Evolutionary conservation across 306 rosid species (phyloP).

Genomic region (Ceratonia siliqua): DNA sequence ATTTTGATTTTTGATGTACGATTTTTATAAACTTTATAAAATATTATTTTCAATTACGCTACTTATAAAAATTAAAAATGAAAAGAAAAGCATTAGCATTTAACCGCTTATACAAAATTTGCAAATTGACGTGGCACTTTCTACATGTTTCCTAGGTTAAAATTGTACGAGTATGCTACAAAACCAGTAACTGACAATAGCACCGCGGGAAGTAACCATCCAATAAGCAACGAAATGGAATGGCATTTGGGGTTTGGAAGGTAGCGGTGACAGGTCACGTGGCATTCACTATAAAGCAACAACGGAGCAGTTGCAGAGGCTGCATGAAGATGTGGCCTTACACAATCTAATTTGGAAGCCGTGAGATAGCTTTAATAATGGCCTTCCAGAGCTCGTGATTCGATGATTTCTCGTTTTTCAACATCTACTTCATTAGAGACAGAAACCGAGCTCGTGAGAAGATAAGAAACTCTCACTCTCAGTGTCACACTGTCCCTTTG

Average conservation of each 20-base stretch:
- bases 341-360: neutral
- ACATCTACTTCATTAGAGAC: conserved; percentile 12
- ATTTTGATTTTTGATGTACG: too few species aligned
- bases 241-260: neutral
- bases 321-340: neutral
- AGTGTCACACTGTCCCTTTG: conserved; percentile 11
- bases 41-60: too few species aligned
- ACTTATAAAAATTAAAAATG: too few species aligned
- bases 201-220: neutral
- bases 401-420: conserved; percentile 8
- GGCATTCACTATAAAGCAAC: neutral
- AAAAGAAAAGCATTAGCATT: too few species aligned
- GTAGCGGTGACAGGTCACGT: neutral
- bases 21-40: too few species aligned
- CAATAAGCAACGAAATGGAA: neutral
- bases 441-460: conserved; percentile 21
- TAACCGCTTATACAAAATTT: too few species aligned
- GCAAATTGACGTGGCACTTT: too few species aligned
- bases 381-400: conserved; percentile 43
- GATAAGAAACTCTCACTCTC: conserved; percentile 19
- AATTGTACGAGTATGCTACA: too few species aligned
- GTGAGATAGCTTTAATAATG: neutral
- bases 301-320: neutral
- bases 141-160: too few species aligned
- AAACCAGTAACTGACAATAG: neutral